These are phyloP conservation scores for Wickerhamiella shivajii DNA, from an alignment of 805 yeast species.

Conservation along the genomic window DNA sequence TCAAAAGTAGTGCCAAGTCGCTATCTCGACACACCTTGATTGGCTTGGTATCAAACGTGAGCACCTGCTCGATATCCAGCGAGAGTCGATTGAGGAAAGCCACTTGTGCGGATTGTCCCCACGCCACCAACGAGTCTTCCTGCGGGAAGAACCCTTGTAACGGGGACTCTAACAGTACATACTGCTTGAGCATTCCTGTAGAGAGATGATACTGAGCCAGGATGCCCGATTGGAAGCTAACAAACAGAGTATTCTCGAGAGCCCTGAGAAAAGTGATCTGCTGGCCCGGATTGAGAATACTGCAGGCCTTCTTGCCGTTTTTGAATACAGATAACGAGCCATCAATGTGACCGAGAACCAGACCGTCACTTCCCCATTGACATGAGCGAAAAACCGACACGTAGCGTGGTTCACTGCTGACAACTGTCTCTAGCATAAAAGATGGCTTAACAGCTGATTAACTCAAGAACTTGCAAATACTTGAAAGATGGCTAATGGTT, in stretches of 20 bases:
- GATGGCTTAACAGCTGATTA: no score
- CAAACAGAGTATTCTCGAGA: conserved; percentile 1
- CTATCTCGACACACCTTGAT: conserved; percentile 2
- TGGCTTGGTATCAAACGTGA: conserved; percentile 6
- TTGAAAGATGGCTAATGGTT: no score
- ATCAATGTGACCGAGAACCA: conserved; percentile 4
- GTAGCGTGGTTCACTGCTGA: no score
- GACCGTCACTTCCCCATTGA: conserved; percentile 2
- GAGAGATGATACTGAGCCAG: conserved; percentile 5
- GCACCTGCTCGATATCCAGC: conserved; percentile 3
- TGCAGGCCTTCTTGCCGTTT: background rate
- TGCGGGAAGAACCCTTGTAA: conserved; percentile 1
- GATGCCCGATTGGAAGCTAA: conserved; percentile 4
- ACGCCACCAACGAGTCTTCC: conserved; percentile 4
- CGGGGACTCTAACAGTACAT: conserved; percentile 1
- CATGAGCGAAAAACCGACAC: no score
- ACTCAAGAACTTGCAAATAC: no score
- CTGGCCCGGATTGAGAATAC: conserved; percentile 3
- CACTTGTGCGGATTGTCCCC: conserved; percentile 6
- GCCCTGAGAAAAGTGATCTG: conserved; percentile 1
- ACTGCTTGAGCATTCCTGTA: conserved; percentile 5
- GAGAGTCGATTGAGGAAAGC: conserved; percentile 4
- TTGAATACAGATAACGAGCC: conserved; percentile 7
- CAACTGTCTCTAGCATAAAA: no score
- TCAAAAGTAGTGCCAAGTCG: conserved; percentile 3